Conservation (phyloP, 2,329 filamentous ascomycete genomes). For the Blastomyces parvus region DNA sequence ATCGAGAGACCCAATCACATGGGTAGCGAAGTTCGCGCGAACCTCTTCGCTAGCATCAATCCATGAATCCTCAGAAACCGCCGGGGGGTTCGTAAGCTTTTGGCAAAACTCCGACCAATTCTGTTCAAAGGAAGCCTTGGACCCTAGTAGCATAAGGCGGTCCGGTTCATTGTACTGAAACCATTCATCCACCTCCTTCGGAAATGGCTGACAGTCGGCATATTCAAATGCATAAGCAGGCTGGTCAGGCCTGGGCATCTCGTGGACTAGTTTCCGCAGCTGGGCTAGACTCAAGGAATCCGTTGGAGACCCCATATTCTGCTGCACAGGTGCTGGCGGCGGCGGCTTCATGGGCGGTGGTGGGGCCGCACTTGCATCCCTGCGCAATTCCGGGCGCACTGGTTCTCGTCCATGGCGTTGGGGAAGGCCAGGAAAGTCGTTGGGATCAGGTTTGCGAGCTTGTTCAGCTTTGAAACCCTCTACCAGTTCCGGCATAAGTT, state of each 20-base stretch:
- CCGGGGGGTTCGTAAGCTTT: slow-evolving; percentile 19
- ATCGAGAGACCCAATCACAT: slow-evolving; percentile 30
- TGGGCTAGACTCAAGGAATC: slow-evolving; percentile 70
- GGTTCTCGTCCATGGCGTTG: slow-evolving; percentile 18
- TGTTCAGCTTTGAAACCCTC: slow-evolving; percentile 26
- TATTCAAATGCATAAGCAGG: slow-evolving; percentile 80
- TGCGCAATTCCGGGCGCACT: slow-evolving; percentile 30
- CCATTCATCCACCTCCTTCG: slow-evolving; percentile 94
- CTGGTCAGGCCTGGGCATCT: slow-evolving; percentile 60
- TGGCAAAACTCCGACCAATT: slow-evolving; percentile 55
- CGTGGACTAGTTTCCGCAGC: slow-evolving; percentile 61
- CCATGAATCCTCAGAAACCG: slow-evolving; percentile 49
- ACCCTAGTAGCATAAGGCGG: slow-evolving; percentile 64
- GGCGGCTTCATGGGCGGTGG: slow-evolving; percentile 35
- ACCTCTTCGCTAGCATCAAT: slow-evolving; percentile 50
- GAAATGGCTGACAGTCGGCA: slow-evolving; percentile 60
- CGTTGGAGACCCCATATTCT: slow-evolving; percentile 31
- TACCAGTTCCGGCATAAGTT: slow-evolving; percentile 34
- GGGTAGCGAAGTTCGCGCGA: slow-evolving; percentile 33
- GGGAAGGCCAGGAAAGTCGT: slow-evolving; percentile 12
- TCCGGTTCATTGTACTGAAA: slow-evolving; percentile 87
- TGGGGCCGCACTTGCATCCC: slow-evolving; percentile 30
- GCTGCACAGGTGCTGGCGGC: slow-evolving; percentile 36
- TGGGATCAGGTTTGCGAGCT: slow-evolving; percentile 13
- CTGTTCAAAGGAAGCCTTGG: slow-evolving; percentile 66